Evolutionary conservation across 768 basidiomycete species (phyloP), one percentile per base, ranked within the genome.

Genomic region (Suillus discolor): DNA sequence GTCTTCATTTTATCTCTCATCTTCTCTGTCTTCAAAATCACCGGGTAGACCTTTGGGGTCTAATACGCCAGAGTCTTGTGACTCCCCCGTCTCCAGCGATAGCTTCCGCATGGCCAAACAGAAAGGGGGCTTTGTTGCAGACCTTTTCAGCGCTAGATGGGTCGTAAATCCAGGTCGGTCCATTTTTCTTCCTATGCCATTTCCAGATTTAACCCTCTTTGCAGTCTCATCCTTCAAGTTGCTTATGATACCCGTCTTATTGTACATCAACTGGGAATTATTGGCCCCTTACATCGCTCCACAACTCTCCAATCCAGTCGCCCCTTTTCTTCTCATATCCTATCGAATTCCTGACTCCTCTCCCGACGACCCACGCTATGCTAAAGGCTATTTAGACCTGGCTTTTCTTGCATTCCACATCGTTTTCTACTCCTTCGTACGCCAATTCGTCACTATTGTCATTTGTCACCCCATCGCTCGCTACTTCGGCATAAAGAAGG

Each of bases 351-450:
- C 86, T 12, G 77, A 78, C 3, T 84, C 88, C 0, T 73, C 82
- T 6, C 77, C 80, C 7, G 82, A 84, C 0, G 85, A 89, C 68
- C 84, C 85, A 0, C 85, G 84, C 39, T 94, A 92, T 71, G 80
- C 80, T 45, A 98, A 95, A 78, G 85, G 85, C 18, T 91, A 83
- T 69, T 77, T 85, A 66, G 97, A 99, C 73, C 67, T 95, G 11
- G 72, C 84, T 18, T 99, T 99, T 79, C 70, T 98, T 55, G 83
- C 83, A 3, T 96, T 93, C 77, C 82, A 96, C 73, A 82, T 98
- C 76, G 80, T 99, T 60, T 88, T 97, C 71, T 99, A 91, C 80
- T 96, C 94, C 2, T 92, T 95, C 74, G 69, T 96, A 51, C 89
- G 97, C 38, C 95, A 98, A 77, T 72, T 82, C 53, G 73, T 94